Percentiles rank a stretch among this genome's conserved stretches.
Conservation (phyloP, 2,329 filamentous ascomycete species). For the Stemphylium lycopersici region DNA sequence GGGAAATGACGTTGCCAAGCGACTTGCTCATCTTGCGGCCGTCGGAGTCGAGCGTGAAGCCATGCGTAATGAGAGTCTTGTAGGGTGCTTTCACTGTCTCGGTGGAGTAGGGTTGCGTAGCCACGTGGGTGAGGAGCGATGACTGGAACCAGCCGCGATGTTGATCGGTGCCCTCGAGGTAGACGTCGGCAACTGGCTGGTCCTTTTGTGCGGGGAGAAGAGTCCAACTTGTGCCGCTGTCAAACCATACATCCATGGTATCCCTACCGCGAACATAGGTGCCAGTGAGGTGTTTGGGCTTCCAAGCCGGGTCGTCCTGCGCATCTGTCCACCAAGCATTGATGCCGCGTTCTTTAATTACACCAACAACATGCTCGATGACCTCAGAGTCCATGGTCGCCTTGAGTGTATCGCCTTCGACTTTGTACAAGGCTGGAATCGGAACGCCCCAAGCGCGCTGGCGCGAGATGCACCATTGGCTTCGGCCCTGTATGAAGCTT, state of each 20-base stretch:
- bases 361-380: conserved; percentile 81
- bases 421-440: conserved; percentile 85
- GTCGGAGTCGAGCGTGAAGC: conserved; percentile 85
- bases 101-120: conserved; percentile 56
- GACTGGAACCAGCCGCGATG: conserved; percentile 99
- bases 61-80: conserved; percentile 89
- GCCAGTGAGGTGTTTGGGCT: conserved; percentile 67
- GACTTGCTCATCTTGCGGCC: conserved; percentile 99
- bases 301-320: conserved; percentile 76
- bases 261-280: conserved; percentile 79
- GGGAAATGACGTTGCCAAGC: conserved; percentile 83
- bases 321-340: conserved; percentile 94
- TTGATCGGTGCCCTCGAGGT: conserved; percentile 93
- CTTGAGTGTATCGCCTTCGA: conserved; percentile 63
- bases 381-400: conserved; percentile 80
- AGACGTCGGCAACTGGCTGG: conserved; percentile 74
- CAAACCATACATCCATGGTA: conserved; percentile 99
- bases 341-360: conserved; percentile 78
- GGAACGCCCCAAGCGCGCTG: conserved; percentile 97
- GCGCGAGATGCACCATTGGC: conserved; percentile 97
- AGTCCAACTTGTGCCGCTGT: conserved; percentile 94
- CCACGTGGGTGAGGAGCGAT: conserved; percentile 84
- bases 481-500: conserved; percentile 85
- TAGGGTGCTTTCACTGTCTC: conserved; percentile 68
- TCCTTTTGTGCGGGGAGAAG: conserved; percentile 41